phyloP scores from a whole-genome alignment of 257 asterid genomes.

The Rhazya stricta region DNA sequence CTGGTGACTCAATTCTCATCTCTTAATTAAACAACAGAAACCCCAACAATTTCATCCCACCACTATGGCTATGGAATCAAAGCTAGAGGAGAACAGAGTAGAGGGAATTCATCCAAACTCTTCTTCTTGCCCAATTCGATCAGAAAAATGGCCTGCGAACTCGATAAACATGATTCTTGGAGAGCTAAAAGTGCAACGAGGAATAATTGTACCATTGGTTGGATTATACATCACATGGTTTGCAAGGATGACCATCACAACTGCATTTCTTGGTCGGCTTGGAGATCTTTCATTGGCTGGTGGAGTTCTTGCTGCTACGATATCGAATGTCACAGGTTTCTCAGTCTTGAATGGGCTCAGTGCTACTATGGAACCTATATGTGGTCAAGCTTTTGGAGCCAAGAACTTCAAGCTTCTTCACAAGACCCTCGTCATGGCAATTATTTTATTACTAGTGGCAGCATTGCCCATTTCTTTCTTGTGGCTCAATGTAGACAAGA shows the following conservation, averaged over 20 bases:
- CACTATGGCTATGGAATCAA: constrained; percentile 12
- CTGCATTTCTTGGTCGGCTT: constrained; percentile 75
- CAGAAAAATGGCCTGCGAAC: constrained; percentile 22
- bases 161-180: constrained; percentile 20
- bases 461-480: constrained; percentile 56
- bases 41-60: constrained; percentile 18
- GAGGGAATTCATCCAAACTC: constrained; percentile 9
- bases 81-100: constrained; percentile 12
- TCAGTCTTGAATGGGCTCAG: constrained; percentile 67
- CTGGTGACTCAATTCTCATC: constrained; percentile 10
- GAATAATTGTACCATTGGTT: constrained; percentile 45
- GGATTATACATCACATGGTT: constrained; percentile 78
- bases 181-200: constrained; percentile 59
- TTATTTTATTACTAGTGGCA: constrained; percentile 31
- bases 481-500: constrained; percentile 75
- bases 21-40: background rate
- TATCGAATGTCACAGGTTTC: constrained; percentile 72
- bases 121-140: background rate
- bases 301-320: constrained; percentile 65
- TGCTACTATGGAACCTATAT: constrained; percentile 89
- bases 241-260: constrained; percentile 67
- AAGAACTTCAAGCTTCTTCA: constrained; percentile 71
- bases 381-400: constrained; percentile 93
- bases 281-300: constrained; percentile 75
- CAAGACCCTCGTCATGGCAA: constrained; percentile 63